Conservation (phyloP, 495 filamentous ascomycete genomes). For the Neurospora africana region DNA sequence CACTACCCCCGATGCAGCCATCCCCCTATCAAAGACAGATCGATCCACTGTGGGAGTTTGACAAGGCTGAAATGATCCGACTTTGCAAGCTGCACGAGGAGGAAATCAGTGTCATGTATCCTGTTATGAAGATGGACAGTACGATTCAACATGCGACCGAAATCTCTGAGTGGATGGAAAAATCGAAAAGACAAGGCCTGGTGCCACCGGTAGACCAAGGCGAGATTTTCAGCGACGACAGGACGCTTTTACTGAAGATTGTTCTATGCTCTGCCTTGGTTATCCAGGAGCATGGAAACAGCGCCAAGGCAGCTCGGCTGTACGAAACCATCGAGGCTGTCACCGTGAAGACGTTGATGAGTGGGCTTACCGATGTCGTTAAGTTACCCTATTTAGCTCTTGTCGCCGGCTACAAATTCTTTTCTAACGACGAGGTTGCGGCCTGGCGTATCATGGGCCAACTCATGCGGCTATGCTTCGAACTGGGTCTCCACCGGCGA, state of each 20-base stretch:
- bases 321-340: conserved; percentile 60
- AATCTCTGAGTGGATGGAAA: conserved; percentile 61
- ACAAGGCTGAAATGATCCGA: conserved; percentile 59
- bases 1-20: conserved; percentile 17
- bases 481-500: conserved; percentile 68
- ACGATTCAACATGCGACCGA: conserved; percentile 53
- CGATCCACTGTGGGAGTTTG: conserved; percentile 68
- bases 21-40: conserved; percentile 31
- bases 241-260: conserved; percentile 64
- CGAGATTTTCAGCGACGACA: conserved; percentile 57
- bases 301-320: conserved; percentile 56
- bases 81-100: conserved; percentile 68
- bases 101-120: conserved; percentile 81
- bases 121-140: conserved; percentile 59
- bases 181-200: conserved; percentile 19
- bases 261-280: conserved; percentile 65
- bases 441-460: conserved; percentile 73
- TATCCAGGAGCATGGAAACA: conserved; percentile 66
- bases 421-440: conserved; percentile 68
- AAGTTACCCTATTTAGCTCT: conserved; percentile 64
- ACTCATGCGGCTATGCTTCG: conserved; percentile 63
- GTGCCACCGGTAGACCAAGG: conserved; percentile 24
- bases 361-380: conserved; percentile 54
- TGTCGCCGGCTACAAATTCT: conserved; percentile 74
- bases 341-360: conserved; percentile 57